Percentiles rank a stretch among this genome's conserved stretches.
These are phyloP conservation scores for Fraxinus velutina DNA, from an alignment of 305 asterid species.

Conservation along the genomic window DNA sequence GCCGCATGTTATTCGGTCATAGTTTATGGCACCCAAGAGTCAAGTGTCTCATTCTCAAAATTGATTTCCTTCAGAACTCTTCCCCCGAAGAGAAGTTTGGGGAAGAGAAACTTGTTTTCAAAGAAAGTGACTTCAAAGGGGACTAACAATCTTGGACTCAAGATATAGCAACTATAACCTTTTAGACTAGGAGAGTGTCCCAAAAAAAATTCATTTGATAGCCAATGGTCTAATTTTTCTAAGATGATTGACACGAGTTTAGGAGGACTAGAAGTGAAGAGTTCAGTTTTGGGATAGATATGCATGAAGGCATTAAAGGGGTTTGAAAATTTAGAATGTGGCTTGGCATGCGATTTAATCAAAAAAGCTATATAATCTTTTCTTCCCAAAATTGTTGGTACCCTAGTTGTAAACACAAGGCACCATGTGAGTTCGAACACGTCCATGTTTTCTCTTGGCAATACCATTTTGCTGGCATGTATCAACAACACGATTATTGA, in stretches of 20 bases:
- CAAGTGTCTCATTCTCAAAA: background rate
- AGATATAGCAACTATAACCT: background rate
- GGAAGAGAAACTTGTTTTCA: background rate
- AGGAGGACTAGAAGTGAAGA: background rate
- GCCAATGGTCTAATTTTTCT: background rate
- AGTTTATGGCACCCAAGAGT: background rate
- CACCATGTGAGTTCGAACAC: background rate
- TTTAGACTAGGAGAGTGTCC: background rate
- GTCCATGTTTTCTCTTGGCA: background rate
- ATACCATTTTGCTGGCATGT: background rate
- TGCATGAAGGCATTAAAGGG: background rate
- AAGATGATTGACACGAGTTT: background rate
- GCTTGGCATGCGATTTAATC: background rate
- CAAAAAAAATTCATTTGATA: background rate
- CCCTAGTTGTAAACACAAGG: background rate
- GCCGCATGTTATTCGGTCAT: background rate
- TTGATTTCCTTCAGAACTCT: background rate
- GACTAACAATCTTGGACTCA: background rate
- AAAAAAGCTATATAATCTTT: background rate
- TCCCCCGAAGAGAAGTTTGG: background rate
- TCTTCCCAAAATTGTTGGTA: background rate
- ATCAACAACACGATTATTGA: background rate
- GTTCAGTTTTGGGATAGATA: background rate
- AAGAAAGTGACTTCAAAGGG: background rate
- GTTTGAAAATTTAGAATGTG: background rate